Conservation (phyloP, 129 eudicot species). For the Flaveria linearis region DNA sequence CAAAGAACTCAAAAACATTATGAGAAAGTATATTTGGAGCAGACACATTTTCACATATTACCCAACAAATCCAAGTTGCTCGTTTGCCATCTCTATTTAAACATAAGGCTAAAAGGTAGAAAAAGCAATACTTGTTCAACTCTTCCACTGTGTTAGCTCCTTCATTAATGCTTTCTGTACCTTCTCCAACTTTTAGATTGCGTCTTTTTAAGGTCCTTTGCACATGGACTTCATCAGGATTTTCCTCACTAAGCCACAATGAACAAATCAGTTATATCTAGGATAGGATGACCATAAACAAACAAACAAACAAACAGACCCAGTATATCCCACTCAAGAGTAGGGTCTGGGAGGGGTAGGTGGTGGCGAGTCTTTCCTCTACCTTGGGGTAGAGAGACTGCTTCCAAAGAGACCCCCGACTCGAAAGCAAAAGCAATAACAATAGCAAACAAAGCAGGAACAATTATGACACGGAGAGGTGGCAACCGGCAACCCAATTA, state of each 20-base stretch:
- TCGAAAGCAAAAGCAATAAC: too few species aligned
- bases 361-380: too few species aligned
- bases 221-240: constrained; percentile 31
- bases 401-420: too few species aligned
- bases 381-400: too few species aligned
- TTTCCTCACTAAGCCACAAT: constrained; percentile 50
- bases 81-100: background rate
- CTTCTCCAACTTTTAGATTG: constrained; percentile 34
- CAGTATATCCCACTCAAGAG: too few species aligned
- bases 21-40: background rate
- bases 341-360: too few species aligned
- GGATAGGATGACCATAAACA: constrained; percentile 14
- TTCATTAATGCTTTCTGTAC: constrained; percentile 38
- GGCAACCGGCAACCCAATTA: background rate
- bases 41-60: background rate
- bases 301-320: too few species aligned
- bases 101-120: constrained; percentile 6
- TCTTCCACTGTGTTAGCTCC: constrained; percentile 31
- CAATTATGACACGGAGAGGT: background rate
- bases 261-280: constrained; percentile 26
- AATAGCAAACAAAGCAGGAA: too few species aligned
- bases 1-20: background rate
- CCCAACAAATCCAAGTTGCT: background rate
- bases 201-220: constrained; percentile 39
- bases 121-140: constrained; percentile 38